Conservation (phyloP, 2,329 filamentous ascomycete genomes). For the Malbranchea zuffiana region DNA sequence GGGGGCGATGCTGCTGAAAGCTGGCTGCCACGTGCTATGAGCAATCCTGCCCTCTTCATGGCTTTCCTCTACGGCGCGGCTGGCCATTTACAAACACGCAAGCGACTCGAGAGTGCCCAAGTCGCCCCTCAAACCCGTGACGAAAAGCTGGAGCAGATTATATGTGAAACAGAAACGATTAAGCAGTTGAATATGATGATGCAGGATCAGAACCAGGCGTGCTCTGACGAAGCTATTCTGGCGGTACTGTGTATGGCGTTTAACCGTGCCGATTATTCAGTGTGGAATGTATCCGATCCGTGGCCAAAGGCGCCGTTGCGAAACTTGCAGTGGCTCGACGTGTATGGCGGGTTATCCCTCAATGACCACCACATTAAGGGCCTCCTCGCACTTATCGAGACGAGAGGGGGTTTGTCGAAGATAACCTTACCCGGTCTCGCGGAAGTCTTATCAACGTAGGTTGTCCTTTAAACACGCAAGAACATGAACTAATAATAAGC, state of each 20-base stretch:
- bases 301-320: constrained; percentile 19
- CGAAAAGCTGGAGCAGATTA: constrained; percentile 16
- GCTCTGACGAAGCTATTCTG: constrained; percentile 21
- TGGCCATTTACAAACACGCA: constrained; percentile 15
- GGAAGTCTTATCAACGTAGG: constrained; percentile 31
- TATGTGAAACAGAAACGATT: constrained; percentile 19
- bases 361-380: constrained; percentile 21
- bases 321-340: constrained; percentile 20
- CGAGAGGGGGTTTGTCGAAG: constrained; percentile 29
- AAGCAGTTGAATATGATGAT: constrained; percentile 21
- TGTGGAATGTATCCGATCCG: constrained; percentile 14
- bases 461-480: neutral
- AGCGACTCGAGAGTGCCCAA: constrained; percentile 12
- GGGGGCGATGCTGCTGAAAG: constrained; percentile 11
- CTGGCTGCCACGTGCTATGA: constrained; percentile 15
- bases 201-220: constrained; percentile 15
- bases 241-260: constrained; percentile 22
- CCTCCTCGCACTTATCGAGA: constrained; percentile 21
- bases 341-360: constrained; percentile 19
- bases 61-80: constrained; percentile 16
- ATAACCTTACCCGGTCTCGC: constrained; percentile 29
- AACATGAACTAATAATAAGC: neutral
- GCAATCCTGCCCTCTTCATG: constrained; percentile 13
- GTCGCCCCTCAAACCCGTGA: constrained; percentile 13
- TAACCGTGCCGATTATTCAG: constrained; percentile 17